These are phyloP conservation scores for Rhizophlyctis rosea DNA, from an alignment of 192 early-diverging fungal genomes.

Conservation along the genomic window DNA sequence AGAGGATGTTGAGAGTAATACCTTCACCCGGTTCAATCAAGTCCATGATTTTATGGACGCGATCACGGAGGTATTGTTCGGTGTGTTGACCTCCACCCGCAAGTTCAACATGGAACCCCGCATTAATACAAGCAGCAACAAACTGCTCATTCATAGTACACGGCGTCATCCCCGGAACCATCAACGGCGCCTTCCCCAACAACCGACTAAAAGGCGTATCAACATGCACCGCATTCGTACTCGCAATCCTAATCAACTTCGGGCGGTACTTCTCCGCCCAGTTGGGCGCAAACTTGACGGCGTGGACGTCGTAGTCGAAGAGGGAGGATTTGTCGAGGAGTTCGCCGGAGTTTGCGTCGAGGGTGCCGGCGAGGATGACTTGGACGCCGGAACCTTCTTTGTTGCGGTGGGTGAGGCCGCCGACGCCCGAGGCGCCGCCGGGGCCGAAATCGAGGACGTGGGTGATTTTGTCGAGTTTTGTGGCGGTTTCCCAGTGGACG, in stretches of 20 bases:
- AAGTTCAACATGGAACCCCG: conserved; percentile 88
- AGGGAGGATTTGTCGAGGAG: conserved; percentile 71
- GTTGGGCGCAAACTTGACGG: conserved; percentile 76
- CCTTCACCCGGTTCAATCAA: conserved; percentile 74
- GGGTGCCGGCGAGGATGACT: conserved; percentile 63
- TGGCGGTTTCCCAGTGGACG: conserved; percentile 74
- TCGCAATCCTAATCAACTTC: conserved; percentile 66
- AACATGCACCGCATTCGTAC: conserved; percentile 70
- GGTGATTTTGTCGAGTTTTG: conserved; percentile 55
- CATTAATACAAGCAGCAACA: conserved; percentile 80
- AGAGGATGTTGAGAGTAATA: conserved; percentile 89
- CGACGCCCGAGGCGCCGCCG: conserved; percentile 80
- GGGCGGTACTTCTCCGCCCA: conserved; percentile 87
- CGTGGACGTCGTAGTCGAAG: conserved; percentile 72
- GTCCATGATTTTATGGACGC: conserved; percentile 71
- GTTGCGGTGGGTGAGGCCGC: conserved; percentile 77
- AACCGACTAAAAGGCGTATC: conserved; percentile 84
- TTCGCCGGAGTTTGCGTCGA: conserved; percentile 60
- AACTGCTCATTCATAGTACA: conserved; percentile 75
- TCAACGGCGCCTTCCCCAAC: conserved; percentile 83
- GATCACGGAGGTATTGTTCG: conserved; percentile 60
- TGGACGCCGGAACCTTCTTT: conserved; percentile 83
- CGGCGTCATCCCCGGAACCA: conserved; percentile 96
- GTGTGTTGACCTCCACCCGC: conserved; percentile 89
- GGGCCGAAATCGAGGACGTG: conserved; percentile 96